Evolutionary conservation across 2,329 filamentous ascomycete genomes (phyloP), one percentile per base, ranked within the genome.

Genomic region (Pseudophaeomoniella oleicola): DNA sequence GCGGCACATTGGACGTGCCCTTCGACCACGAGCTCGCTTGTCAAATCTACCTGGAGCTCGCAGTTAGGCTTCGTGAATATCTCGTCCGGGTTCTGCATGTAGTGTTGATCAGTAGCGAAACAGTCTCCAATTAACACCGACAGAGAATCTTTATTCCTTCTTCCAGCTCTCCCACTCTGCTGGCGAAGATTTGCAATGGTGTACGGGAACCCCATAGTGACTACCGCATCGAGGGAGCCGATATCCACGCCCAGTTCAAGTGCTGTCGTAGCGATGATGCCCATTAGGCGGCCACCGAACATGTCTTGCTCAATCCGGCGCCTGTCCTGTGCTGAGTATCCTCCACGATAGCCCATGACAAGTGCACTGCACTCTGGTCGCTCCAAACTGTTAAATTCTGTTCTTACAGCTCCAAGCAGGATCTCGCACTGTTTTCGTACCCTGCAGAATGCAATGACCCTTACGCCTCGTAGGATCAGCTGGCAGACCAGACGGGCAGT

Each of bases 1-100:
- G 90, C 90, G 1, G 90, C 90, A 50, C 90, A 98, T 56, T 98
- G 90, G 4, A 98, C 68, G 51, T 98, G 90, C 0, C 87, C 88
- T 63, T 96, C 90, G 1, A 90, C 67, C 4, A 94, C 80, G 3
- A 96, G 72, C 64, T 94, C 76, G 46, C 94, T 96, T 32, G 79
- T 70, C n/a, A 98, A 63, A 52, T 98, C 90, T 3, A 96, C 81
- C 51, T 90, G 86, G 2, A 96, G 64, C 54, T 85, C 81, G 45
- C 78, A 82, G 45, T 94, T 94, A 0, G 87, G 86, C 49, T 84
- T 84, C 0, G 82, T 90, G 57, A 96, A 69, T 16, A 98, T 79
- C 55, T 94, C 85, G 42, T 90, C 80, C 0, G 90, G 90, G 44
- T 96, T 93, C 42, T 83, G 76, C 90, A 98, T 98, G 57, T 92